phyloP scores from a whole-genome alignment of 2,329 filamentous ascomycete genomes.

The Cercospora janseana region DNA sequence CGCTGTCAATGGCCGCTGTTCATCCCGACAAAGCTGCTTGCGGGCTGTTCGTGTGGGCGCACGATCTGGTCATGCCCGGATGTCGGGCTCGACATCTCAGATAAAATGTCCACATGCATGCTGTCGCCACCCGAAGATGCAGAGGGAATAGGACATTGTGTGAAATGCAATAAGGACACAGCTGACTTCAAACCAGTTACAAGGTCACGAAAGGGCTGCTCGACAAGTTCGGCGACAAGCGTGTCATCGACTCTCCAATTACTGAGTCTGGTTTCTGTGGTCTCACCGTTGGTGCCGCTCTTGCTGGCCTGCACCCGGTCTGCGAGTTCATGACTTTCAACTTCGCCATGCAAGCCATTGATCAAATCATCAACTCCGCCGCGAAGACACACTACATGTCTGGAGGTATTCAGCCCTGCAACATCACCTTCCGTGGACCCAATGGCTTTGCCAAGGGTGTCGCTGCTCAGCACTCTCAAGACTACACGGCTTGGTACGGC shows the following conservation, averaged over 20 bases:
- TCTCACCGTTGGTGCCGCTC: constrained; percentile 88
- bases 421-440: constrained; percentile 98
- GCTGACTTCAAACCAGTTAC: constrained; percentile 61
- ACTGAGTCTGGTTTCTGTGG: constrained; percentile 95
- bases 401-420: constrained; percentile 97
- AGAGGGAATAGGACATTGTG: background rate
- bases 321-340: constrained; percentile 99
- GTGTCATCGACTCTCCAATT: constrained; percentile 97
- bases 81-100: too few species aligned
- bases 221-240: constrained; percentile 94
- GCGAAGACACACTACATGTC: constrained; percentile 99
- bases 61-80: too few species aligned
- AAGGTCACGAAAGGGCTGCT: constrained; percentile 98
- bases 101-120: too few species aligned
- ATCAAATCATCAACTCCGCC: constrained; percentile 98
- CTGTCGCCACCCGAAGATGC: background rate
- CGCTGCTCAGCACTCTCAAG: constrained; percentile 96
- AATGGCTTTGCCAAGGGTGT: constrained; percentile 98
- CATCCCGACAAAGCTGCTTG: too few species aligned
- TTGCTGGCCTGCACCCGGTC: constrained; percentile 90
- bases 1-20: too few species aligned
- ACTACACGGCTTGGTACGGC: constrained; percentile 98
- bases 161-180: background rate
- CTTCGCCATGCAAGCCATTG: constrained; percentile 99
- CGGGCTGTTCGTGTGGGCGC: too few species aligned